These are phyloP conservation scores for Solanum paucissectum DNA, from an alignment of 257 asterid species.

Conservation along the genomic window DNA sequence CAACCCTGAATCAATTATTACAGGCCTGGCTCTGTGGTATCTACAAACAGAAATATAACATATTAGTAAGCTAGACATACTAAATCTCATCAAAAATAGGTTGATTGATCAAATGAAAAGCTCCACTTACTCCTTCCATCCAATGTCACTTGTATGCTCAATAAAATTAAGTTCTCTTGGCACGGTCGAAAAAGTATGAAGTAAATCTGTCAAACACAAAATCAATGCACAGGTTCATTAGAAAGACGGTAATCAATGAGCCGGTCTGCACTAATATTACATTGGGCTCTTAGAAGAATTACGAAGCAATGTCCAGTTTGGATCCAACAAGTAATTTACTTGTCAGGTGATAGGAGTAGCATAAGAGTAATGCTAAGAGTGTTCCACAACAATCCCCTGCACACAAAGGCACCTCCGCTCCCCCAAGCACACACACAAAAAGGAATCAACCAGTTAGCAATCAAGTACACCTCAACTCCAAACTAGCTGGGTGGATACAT, in stretches of 20 bases:
- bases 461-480: background rate
- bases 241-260: background rate
- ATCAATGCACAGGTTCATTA: background rate
- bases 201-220: slow-evolving; percentile 36
- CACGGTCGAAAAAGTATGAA: slow-evolving; percentile 46
- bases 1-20: slow-evolving; percentile 67
- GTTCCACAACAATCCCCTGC: background rate
- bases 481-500: background rate
- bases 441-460: background rate
- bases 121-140: slow-evolving; percentile 63
- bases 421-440: background rate
- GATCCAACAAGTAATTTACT: background rate
- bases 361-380: background rate
- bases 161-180: slow-evolving; percentile 66
- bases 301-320: background rate
- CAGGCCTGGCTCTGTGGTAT: slow-evolving; percentile 61
- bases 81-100: background rate
- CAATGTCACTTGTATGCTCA: slow-evolving; percentile 69
- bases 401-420: background rate
- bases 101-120: slow-evolving; percentile 1
- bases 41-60: slow-evolving; percentile 14
- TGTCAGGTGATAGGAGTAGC: background rate
- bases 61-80: background rate
- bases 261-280: background rate
- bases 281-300: background rate